A percentile compares a stretch with the other conserved stretches of the same genome.
Evolutionary conservation across 805 yeast genomes (phyloP).

Genomic region (Metschnikowia reukaufii): DNA sequence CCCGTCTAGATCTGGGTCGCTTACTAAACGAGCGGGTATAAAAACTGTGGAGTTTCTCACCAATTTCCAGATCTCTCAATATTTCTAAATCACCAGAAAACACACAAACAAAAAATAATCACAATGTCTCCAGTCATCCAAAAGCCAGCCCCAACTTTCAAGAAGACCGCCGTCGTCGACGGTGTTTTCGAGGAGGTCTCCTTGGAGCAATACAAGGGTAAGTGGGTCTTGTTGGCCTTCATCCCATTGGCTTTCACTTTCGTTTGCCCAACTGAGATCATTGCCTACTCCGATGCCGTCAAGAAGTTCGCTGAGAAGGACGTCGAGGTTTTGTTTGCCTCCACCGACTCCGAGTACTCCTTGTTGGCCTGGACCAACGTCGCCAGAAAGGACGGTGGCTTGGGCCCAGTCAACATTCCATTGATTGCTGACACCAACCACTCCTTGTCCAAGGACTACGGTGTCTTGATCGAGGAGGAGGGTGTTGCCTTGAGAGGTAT

Average conservation of each 20-base stretch:
- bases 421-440: constrained; percentile 96
- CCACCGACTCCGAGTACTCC: constrained; percentile 98
- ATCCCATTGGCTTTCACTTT: constrained; percentile 99
- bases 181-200: constrained; percentile 95
- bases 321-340: constrained; percentile 89
- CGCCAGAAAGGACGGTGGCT: constrained; percentile 96
- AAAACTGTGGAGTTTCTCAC: constrained; percentile 12
- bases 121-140: constrained; percentile 87
- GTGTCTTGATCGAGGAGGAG: constrained; percentile 93
- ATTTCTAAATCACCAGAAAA: background rate
- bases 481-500: constrained; percentile 98
- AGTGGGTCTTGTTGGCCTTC: constrained; percentile 96
- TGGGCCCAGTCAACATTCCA: constrained; percentile 93
- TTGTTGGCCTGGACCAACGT: constrained; percentile 98
- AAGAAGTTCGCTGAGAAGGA: constrained; percentile 85
- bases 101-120: background rate
- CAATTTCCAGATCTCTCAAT: background rate
- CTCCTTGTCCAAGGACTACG: constrained; percentile 91
- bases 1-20: constrained; percentile 18
- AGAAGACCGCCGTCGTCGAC: constrained; percentile 95
- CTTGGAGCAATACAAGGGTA: constrained; percentile 94
- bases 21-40: constrained; percentile 18
- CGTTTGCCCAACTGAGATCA: constrained; percentile 99
- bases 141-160: constrained; percentile 95
- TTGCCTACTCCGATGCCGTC: constrained; percentile 96